Evolutionary conservation across 2,329 filamentous ascomycete genomes (phyloP).

Genomic region (Ophiognomonia clavigignenti-juglandacearum): DNA sequence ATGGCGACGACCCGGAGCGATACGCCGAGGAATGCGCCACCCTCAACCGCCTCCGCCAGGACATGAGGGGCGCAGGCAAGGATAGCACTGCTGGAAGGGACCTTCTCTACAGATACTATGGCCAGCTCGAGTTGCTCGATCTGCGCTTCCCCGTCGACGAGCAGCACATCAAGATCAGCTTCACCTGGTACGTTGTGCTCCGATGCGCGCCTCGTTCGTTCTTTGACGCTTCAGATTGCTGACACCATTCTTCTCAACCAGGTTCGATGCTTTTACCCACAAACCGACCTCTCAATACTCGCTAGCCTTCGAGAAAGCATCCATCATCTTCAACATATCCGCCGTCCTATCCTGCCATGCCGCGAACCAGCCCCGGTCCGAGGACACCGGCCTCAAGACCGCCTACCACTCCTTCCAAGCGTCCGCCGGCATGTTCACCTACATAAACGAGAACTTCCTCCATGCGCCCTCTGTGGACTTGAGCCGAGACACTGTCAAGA

Average conservation of each 20-base stretch:
- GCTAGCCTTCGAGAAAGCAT: conserved; percentile 95
- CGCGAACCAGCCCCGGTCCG: conserved; percentile 83
- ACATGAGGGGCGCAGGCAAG: conserved; percentile 95
- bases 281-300: conserved; percentile 97
- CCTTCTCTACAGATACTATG: conserved; percentile 94
- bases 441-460: conserved; percentile 99
- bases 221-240: neutral
- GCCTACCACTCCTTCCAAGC: conserved; percentile 98
- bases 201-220: too few species aligned
- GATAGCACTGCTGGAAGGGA: conserved; percentile 93
- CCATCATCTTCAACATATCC: conserved; percentile 99
- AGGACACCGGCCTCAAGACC: conserved; percentile 90
- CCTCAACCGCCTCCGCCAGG: conserved; percentile 90
- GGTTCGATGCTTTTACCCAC: conserved; percentile 99
- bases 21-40: conserved; percentile 95
- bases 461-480: conserved; percentile 96
- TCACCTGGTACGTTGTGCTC: conserved; percentile 70
- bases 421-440: conserved; percentile 98
- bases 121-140: conserved; percentile 91
- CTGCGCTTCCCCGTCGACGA: conserved; percentile 95
- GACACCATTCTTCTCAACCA: conserved; percentile 36
- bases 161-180: conserved; percentile 98
- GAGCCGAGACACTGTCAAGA: conserved; percentile 92
- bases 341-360: conserved; percentile 95
- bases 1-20: conserved; percentile 93